Evolutionary conservation across 176 grass and related monocot genomes (phyloP).

Genomic region (Rhynchospora pubera): DNA sequence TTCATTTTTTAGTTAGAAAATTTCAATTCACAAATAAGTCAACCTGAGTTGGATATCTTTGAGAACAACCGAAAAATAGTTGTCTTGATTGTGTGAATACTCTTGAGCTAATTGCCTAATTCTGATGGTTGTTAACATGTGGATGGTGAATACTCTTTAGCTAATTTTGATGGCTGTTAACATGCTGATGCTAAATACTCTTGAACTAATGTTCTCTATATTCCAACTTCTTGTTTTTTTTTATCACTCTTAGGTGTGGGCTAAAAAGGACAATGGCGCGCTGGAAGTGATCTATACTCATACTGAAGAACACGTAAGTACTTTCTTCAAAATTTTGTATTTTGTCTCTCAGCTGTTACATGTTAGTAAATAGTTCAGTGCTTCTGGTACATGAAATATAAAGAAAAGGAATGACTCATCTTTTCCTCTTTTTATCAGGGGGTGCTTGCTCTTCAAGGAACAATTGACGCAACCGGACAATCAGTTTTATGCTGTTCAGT

Average conservation of each 20-base stretch:
- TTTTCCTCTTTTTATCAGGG: conserved; percentile 37
- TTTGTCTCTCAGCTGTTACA: neutral
- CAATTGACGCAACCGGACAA: conserved; percentile 69
- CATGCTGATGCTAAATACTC: neutral
- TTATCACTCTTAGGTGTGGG: conserved; percentile 51
- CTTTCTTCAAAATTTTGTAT: neutral
- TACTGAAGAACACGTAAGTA: conserved; percentile 73
- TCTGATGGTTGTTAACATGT: neutral
- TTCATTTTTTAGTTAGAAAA: neutral
- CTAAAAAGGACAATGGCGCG: conserved; percentile 59
- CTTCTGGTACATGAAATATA: neutral
- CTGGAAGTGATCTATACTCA: conserved; percentile 92
- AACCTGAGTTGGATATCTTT: neutral
- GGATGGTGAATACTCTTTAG: no score
- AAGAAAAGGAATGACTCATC: neutral
- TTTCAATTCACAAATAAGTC: neutral
- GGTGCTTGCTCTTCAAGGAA: conserved; percentile 63
- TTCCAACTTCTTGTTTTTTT: neutral
- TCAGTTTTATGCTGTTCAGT: conserved; percentile 74
- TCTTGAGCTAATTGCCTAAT: no score
- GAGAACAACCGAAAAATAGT: neutral
- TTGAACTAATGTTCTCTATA: neutral
- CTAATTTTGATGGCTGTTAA: neutral
- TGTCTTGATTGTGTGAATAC: neutral
- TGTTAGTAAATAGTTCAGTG: neutral